Evolutionary conservation across 2,329 filamentous ascomycete species (phyloP), one percentile per base, ranked within the genome.

Genomic region (Fusarium sp.): DNA sequence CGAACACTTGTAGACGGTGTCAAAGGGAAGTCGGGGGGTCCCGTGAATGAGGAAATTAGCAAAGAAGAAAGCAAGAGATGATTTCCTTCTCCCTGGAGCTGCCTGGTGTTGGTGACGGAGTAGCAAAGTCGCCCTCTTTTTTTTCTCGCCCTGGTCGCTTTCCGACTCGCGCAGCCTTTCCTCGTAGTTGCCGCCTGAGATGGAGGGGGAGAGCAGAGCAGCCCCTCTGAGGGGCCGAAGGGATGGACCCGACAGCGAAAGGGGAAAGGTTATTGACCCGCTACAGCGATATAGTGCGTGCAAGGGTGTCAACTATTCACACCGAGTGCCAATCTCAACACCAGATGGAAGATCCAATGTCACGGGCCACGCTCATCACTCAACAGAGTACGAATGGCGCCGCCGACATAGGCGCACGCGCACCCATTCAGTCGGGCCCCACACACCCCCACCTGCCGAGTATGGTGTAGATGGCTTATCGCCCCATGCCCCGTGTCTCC

Each of bases 391-490:
- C 45, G 40, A 61, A 57, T 62, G 57, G 70, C 40, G 40, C 35
- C 38, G 36, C 27, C 59, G 47, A 69, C n/a, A 62, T 40, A 54
- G 40, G 68, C 47, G 61, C 63, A 71, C 50, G 64, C 73, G 60
- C 63, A 70, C 74, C 40, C 45, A 36, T 65, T 35, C 38, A 47
- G 29, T 29, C 47, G 16, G 31, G 61, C 58, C 66, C 73, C 67
- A 60, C 65, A 62, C 76, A 65, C 57, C 72, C 76, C 73, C 74
- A 74, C 76, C 71, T 77, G 58, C 67, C 71, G 16, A 45, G 65
- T 67, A 52, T 66, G 69, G 70, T 25, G 22, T 58, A 63, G 36
- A 29, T 57, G 59, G 62, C 70, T 73, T 71, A 73, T 73, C 70
- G 65, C 68, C 68, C 71, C 70, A 73, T 64, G 63, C 69, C 64